Evolutionary conservation across 768 basidiomycete genomes (phyloP).

Genomic region (Trametes villosa): DNA sequence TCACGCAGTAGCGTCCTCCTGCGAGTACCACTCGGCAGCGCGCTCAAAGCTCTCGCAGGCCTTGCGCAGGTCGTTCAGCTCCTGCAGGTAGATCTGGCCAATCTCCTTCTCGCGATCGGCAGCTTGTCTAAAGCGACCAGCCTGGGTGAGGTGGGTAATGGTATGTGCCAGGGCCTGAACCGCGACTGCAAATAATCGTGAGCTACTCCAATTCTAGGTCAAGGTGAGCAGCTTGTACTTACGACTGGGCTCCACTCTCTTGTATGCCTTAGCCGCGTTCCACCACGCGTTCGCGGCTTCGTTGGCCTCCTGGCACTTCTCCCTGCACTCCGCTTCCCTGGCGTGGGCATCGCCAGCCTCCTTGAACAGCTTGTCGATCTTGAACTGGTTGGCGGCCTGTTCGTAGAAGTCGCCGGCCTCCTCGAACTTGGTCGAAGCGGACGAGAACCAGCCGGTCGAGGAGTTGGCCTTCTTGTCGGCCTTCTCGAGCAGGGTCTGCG

Average conservation of each 20-base stretch:
- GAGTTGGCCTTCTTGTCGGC: constrained; percentile 93
- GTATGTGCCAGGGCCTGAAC: constrained; percentile 86
- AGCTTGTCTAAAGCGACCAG: constrained; percentile 94
- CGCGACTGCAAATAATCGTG: constrained; percentile 64
- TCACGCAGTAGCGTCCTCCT: constrained; percentile 96
- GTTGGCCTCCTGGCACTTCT: constrained; percentile 83
- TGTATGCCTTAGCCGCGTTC: constrained; percentile 97
- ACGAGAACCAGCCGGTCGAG: constrained; percentile 87
- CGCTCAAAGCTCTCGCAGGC: constrained; percentile 91
- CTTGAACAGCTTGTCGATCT: constrained; percentile 89
- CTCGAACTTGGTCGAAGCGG: constrained; percentile 82
- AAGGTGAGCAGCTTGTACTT: constrained; percentile 32
- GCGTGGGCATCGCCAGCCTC: constrained; percentile 93
- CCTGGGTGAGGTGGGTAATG: constrained; percentile 78
- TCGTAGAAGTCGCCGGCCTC: constrained; percentile 96
- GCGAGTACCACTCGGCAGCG: constrained; percentile 97
- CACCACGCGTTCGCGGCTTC: constrained; percentile 99
- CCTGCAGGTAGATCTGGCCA: constrained; percentile 89
- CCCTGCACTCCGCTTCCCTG: constrained; percentile 92
- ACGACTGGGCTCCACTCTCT: constrained; percentile 86
- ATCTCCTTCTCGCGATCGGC: constrained; percentile 99
- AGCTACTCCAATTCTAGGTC: background rate
- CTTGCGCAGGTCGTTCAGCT: constrained; percentile 74
- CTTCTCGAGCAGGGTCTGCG: constrained; percentile 76
- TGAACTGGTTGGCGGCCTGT: constrained; percentile 92